Evolutionary conservation across 441 rosid genomes (phyloP).

Genomic region (Aquilaria agallochum): DNA sequence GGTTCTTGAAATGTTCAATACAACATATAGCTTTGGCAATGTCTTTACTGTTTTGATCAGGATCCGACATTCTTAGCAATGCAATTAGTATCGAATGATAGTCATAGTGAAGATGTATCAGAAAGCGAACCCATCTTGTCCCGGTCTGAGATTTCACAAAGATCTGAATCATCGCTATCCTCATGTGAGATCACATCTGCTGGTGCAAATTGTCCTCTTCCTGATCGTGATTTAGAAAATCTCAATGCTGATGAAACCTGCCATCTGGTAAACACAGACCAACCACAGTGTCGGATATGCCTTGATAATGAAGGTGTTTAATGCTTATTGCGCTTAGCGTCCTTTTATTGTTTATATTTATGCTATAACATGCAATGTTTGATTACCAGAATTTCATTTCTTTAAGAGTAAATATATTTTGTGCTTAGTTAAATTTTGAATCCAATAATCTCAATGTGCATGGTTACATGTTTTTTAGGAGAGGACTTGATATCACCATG

Average conservation of each 20-base stretch:
- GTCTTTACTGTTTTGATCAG: slow-evolving; percentile 26
- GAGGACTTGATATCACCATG: slow-evolving; percentile 97
- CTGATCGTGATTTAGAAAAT: slow-evolving; percentile 44
- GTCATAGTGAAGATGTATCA: slow-evolving; percentile 44
- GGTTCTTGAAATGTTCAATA: slow-evolving; percentile 10
- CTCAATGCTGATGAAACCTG: slow-evolving; percentile 58
- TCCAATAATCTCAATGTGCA: slow-evolving; percentile 14
- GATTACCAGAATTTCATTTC: slow-evolving; percentile 4
- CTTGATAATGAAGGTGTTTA: slow-evolving; percentile 84
- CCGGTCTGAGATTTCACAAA: slow-evolving; percentile 30
- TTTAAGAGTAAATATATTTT: slow-evolving; percentile 5
- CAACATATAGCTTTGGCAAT: slow-evolving; percentile 29
- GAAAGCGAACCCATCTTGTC: slow-evolving; percentile 68
- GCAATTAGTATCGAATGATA: slow-evolving; percentile 85
- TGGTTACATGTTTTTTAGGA: slow-evolving; percentile 44
- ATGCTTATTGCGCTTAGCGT: slow-evolving; percentile 17
- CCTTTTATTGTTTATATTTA: slow-evolving; percentile 12
- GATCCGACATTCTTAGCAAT: slow-evolving; percentile 40
- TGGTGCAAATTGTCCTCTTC: slow-evolving; percentile 41
- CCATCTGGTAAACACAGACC: slow-evolving; percentile 69
- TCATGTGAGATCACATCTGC: slow-evolving; percentile 63
- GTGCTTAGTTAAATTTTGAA: neutral
- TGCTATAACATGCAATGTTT: slow-evolving; percentile 8
- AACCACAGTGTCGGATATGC: slow-evolving; percentile 93
- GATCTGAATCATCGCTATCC: slow-evolving; percentile 56